A percentile compares a stretch with the other conserved stretches of the same genome.
Evolutionary conservation across 2,329 filamentous ascomycete genomes (phyloP).

Genomic region (Rugonectria rugulosa): DNA sequence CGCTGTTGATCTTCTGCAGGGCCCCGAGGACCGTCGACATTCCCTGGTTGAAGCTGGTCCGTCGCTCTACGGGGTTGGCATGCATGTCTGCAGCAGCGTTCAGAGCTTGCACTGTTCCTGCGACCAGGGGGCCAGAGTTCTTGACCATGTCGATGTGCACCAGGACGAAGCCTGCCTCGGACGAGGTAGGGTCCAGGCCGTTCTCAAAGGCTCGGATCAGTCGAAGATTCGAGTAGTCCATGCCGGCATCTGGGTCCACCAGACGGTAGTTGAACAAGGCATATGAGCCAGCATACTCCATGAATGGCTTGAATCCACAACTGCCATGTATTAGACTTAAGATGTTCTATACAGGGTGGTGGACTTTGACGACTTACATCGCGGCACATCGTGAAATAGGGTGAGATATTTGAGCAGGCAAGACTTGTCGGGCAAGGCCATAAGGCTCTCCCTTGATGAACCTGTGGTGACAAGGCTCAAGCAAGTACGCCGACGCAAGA

Average conservation of each 20-base stretch:
- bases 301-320: constrained; percentile 86
- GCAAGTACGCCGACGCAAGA: constrained; percentile 85
- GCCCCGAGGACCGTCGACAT: constrained; percentile 68
- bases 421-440: constrained; percentile 75
- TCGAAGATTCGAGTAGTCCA: constrained; percentile 74
- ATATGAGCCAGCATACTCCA: constrained; percentile 66
- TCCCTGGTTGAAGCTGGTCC: constrained; percentile 69
- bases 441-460: constrained; percentile 77
- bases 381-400: constrained; percentile 86
- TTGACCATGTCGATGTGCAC: constrained; percentile 96
- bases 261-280: constrained; percentile 74
- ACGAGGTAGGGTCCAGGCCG: constrained; percentile 84
- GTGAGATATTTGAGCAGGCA: constrained; percentile 78
- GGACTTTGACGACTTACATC: constrained; percentile 69
- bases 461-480: constrained; percentile 88
- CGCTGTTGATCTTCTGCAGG: constrained; percentile 71
- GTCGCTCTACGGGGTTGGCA: constrained; percentile 44
- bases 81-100: constrained; percentile 53
- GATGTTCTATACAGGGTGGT: too few species aligned
- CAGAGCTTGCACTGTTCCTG: constrained; percentile 73
- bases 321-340: constrained; percentile 38
- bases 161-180: constrained; percentile 94
- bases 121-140: constrained; percentile 80
- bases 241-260: constrained; percentile 61
- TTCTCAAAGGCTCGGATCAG: constrained; percentile 91